A percentile compares a stretch with the other conserved stretches of the same genome.
Conservation (phyloP, 768 basidiomycete genomes). For the Lactarius psammicola region DNA sequence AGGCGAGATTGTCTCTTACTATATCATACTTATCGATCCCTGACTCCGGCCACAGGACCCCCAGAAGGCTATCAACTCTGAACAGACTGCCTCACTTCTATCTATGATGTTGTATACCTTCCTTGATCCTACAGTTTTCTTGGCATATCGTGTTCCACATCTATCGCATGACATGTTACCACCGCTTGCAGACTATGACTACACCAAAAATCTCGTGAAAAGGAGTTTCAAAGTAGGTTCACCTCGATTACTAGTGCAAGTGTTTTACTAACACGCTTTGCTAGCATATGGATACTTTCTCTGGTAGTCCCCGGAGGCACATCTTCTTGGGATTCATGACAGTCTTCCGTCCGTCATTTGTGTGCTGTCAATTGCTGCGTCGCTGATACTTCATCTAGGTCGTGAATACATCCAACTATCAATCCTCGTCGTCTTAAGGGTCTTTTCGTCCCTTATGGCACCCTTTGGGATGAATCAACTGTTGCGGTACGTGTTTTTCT, state of each 20-base stretch:
- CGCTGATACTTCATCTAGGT: conserved; percentile 9
- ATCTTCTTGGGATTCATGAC: conserved; percentile 33
- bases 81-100: conserved; percentile 36
- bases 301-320: conserved; percentile 25
- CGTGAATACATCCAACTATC: conserved; percentile 21
- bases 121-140: conserved; percentile 50
- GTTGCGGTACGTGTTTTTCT: conserved; percentile 30
- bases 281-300: conserved; percentile 35
- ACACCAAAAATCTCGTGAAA: conserved; percentile 37
- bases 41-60: conserved; percentile 31
- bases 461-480: conserved; percentile 38
- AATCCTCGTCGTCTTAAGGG: conserved; percentile 12
- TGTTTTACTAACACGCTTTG: not conserved
- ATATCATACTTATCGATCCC: not conserved
- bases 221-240: conserved; percentile 36
- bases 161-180: conserved; percentile 46
- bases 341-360: conserved; percentile 27
- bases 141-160: conserved; percentile 45
- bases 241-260: not conserved
- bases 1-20: conserved; percentile 35
- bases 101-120: conserved; percentile 48
- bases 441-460: conserved; percentile 31
- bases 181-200: conserved; percentile 49
- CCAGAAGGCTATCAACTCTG: conserved; percentile 31
- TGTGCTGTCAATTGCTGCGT: not conserved